Evolutionary conservation across 768 basidiomycete genomes (phyloP), one percentile per base, ranked within the genome.

Genomic region (Tylopilus sp.): DNA sequence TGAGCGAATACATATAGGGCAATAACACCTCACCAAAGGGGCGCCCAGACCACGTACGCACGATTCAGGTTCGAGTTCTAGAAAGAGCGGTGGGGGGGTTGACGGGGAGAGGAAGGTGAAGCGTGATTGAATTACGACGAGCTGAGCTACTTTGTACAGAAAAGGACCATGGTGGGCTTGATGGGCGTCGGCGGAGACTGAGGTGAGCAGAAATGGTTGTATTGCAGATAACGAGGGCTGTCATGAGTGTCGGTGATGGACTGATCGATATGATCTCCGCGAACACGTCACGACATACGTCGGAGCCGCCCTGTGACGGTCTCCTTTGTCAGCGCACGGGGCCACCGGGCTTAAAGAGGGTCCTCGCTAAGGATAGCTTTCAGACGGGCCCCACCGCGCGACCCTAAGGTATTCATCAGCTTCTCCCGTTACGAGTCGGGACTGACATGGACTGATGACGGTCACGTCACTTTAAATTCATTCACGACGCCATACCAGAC

Each of bases 51-150:
- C n/a, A n/a, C 71, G 76, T 26, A 82, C 77, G 65, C 83, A 8
- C 85, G n/a, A 73, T 79, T 22, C 86, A 85, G 65, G 86, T 92
- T 31, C 76, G 87, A 26, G 75, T 85, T 38, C 92, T 93, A n/a
- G n/a, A n/a, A n/a, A n/a, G n/a, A n/a, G n/a, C n/a, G n/a, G n/a
- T n/a, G n/a, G n/a, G n/a, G n/a, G n/a, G n/a, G n/a, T n/a, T n/a
- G n/a, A n/a, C n/a, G n/a, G n/a, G n/a, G n/a, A n/a, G n/a, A n/a
- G n/a, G n/a, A n/a, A n/a, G n/a, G 33, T 33, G 38, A 48, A 48
- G 31, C 9, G 36, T 16, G 37, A 46, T 47, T 50, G 36, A 38
- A 26, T 26, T 38, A 46, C 19, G 22, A 34, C 25, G 16, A 36
- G n/a, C 28, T 25, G n/a, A n/a, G n/a, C n/a, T n/a, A n/a, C n/a